These are phyloP conservation scores for Botryotinia narcissicola DNA, from an alignment of 2,329 filamentous ascomycete genomes.

Conservation along the genomic window DNA sequence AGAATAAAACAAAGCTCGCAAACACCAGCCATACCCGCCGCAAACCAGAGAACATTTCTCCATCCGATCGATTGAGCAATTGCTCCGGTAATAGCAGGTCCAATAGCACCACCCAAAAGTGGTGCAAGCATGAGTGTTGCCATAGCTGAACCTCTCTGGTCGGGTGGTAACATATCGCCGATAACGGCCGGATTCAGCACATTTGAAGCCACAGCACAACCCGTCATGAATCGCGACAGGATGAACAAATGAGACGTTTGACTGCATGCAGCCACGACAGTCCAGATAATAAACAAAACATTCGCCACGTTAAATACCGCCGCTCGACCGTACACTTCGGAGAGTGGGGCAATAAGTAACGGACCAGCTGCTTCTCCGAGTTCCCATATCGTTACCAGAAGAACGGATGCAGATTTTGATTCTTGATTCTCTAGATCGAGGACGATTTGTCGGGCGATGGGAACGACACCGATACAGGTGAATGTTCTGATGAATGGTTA, in stretches of 20 bases:
- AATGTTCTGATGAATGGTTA: conserved; percentile 47
- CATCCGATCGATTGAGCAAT: conserved; percentile 49
- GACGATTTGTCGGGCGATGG: conserved; percentile 52
- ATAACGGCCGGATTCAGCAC: conserved; percentile 46
- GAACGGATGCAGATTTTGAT: conserved; percentile 23
- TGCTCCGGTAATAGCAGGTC: conserved; percentile 38
- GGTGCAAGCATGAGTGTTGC: conserved; percentile 38
- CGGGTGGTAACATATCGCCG: conserved; percentile 47
- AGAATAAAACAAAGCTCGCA: conserved; percentile 47
- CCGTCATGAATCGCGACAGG: conserved; percentile 39
- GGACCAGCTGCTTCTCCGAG: conserved; percentile 48
- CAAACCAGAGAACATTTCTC: conserved; percentile 53
- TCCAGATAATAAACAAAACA: conserved; percentile 51
- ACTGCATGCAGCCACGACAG: conserved; percentile 45
- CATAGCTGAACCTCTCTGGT: conserved; percentile 46
- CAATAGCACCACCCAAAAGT: conserved; percentile 37
- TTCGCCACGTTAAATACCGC: conserved; percentile 46
- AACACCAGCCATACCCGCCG: conserved; percentile 41
- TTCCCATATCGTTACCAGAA: conserved; percentile 50
- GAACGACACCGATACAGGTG: conserved; percentile 55
- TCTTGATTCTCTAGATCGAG: conserved; percentile 43
- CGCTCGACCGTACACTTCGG: conserved; percentile 45
- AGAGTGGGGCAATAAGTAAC: conserved; percentile 46
- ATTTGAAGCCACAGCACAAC: conserved; percentile 32
- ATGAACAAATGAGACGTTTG: conserved; percentile 46